Conservation (phyloP, 345 rosid genomes). For the Corchorus olitorius region DNA sequence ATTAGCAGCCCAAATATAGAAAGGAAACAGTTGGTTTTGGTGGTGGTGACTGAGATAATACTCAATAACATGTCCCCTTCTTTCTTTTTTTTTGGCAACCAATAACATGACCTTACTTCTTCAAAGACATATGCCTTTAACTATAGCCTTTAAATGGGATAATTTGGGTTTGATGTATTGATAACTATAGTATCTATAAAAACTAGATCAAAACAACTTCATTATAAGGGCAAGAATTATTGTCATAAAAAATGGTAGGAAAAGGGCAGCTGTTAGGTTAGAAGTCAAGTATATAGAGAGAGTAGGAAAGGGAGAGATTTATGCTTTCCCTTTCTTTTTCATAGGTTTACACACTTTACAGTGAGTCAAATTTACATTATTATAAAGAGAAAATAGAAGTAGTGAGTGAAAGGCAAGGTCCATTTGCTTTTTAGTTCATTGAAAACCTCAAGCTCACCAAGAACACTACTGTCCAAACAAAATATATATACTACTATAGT, state of each 20-base stretch:
- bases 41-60: too few species aligned
- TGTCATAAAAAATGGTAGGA: not conserved
- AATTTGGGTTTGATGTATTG: not conserved
- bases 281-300: not conserved
- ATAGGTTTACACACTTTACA: not conserved
- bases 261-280: not conserved
- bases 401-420: slow-evolving; percentile 23
- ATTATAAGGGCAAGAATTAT: not conserved
- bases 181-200: too few species aligned
- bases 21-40: too few species aligned
- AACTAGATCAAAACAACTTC: too few species aligned
- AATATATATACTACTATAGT: not conserved
- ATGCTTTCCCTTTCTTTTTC: not conserved
- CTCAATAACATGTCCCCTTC: too few species aligned
- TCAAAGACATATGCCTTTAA: not conserved
- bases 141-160: not conserved
- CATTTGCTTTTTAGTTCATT: slow-evolving; percentile 8
- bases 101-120: not conserved
- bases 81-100: too few species aligned
- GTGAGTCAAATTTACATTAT: not conserved
- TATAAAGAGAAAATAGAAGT: not conserved
- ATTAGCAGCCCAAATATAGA: too few species aligned
- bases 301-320: not conserved
- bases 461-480: slow-evolving; percentile 13
- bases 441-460: slow-evolving; percentile 31